A percentile compares a stretch with the other conserved stretches of the same genome.
phyloP scores from a whole-genome alignment of 2,329 filamentous ascomycete species.

The Alternaria metachromatica region DNA sequence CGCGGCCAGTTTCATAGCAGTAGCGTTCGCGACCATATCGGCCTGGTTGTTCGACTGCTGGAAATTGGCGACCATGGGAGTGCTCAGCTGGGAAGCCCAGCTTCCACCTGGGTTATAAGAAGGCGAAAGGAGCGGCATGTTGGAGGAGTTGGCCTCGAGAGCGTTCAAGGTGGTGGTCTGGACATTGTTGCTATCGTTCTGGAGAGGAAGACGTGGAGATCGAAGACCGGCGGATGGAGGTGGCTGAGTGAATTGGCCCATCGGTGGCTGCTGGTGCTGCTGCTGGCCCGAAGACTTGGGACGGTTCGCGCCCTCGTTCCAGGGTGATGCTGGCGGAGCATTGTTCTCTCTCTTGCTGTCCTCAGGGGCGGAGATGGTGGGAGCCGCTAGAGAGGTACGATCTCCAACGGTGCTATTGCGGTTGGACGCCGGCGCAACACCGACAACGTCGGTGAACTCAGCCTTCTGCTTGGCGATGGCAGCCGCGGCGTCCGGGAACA shows the following conservation, averaged over 20 bases:
- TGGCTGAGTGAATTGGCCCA: slow-evolving; percentile 91
- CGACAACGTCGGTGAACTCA: slow-evolving; percentile 94
- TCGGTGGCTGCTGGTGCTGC: slow-evolving; percentile 59
- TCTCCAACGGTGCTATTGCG: slow-evolving; percentile 86
- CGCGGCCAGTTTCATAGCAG: slow-evolving; percentile 97
- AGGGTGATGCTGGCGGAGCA: slow-evolving; percentile 76
- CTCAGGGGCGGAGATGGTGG: slow-evolving; percentile 74
- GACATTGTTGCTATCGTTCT: slow-evolving; percentile 70
- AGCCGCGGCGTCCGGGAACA: slow-evolving; percentile 98
- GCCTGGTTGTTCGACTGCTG: slow-evolving; percentile 72
- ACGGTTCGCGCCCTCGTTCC: slow-evolving; percentile 69
- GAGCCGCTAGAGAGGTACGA: slow-evolving; percentile 74
- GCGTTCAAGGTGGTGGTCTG: slow-evolving; percentile 84
- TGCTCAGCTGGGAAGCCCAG: slow-evolving; percentile 99
- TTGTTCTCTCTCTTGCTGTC: slow-evolving; percentile 67
- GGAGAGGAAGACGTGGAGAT: slow-evolving; percentile 75
- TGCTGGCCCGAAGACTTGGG: slow-evolving; percentile 82
- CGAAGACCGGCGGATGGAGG: slow-evolving; percentile 77
- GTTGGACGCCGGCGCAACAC: slow-evolving; percentile 87
- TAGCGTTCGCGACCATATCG: slow-evolving; percentile 98
- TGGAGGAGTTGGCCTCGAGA: slow-evolving; percentile 70
- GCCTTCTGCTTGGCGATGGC: slow-evolving; percentile 99
- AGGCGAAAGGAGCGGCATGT: slow-evolving; percentile 85
- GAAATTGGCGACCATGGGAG: slow-evolving; percentile 91
- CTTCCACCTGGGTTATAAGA: slow-evolving; percentile 79